Percentiles rank a stretch among this genome's conserved stretches.
Conservation (phyloP, 768 basidiomycete genomes). For the Hydnum rufescens region DNA sequence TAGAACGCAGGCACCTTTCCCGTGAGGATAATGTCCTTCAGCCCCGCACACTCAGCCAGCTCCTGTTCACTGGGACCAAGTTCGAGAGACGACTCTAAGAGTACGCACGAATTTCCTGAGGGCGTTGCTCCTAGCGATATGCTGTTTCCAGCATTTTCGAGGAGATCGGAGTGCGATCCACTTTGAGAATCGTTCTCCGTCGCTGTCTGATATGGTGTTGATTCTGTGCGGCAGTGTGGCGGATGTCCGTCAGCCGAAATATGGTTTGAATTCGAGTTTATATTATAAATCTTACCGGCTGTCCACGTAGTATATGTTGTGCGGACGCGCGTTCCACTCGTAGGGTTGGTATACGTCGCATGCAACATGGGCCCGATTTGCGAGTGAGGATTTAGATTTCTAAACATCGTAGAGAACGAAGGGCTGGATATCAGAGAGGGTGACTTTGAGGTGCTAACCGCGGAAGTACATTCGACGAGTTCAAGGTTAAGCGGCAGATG, state of each 20-base stretch:
- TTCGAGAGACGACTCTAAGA: no score
- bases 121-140: no score
- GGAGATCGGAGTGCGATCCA: no score
- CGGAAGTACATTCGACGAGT: constrained; percentile 28
- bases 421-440: not conserved
- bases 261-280: no score
- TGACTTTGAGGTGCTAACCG: no score
- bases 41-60: not conserved
- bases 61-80: not conserved
- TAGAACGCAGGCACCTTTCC: constrained; percentile 20
- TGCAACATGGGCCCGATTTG: not conserved
- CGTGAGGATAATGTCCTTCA: constrained; percentile 1
- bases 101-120: no score
- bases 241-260: no score
- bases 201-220: no score
- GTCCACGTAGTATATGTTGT: not conserved
- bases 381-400: not conserved
- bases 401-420: not conserved
- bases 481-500: constrained; percentile 36
- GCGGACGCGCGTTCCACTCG: not conserved
- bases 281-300: not conserved
- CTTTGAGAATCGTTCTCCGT: no score
- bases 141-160: no score
- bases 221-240: no score
- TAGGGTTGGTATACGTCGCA: not conserved